Evolutionary conservation across 192 early-diverging fungal genomes (phyloP).

Genomic region (Entomortierella chlamydospora): DNA sequence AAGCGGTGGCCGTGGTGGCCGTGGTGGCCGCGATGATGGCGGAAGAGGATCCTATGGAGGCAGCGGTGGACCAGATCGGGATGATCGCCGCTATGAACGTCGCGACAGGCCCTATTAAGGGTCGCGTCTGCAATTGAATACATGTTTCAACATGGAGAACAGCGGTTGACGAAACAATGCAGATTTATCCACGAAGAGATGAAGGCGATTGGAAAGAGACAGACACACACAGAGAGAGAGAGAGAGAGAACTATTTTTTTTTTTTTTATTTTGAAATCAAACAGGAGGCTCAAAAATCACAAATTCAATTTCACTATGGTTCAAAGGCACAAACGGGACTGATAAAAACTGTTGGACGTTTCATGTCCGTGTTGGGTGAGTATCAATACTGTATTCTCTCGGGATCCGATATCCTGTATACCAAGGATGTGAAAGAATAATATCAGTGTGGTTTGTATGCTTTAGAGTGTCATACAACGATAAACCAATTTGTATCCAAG

Average conservation of each 20-base stretch:
- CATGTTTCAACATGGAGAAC: background rate
- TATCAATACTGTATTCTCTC: background rate
- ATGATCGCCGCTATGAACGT: conserved; percentile 58
- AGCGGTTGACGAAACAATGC: background rate
- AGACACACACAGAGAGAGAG: background rate
- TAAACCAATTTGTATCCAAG: background rate
- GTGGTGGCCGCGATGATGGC: conserved; percentile 49
- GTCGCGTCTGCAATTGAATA: background rate
- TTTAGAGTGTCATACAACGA: background rate
- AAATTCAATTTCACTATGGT: background rate
- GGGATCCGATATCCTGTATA: background rate
- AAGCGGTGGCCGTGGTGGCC: conserved; percentile 36
- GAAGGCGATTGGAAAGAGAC: background rate
- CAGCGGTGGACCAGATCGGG: conserved; percentile 53
- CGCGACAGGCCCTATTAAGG: conserved; percentile 61
- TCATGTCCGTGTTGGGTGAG: conserved; percentile 6
- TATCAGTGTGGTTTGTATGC: background rate
- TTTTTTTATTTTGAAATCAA: background rate
- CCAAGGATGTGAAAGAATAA: background rate
- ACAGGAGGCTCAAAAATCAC: background rate
- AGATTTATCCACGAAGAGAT: background rate
- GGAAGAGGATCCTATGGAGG: conserved; percentile 55
- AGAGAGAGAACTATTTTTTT: conserved; percentile 10
- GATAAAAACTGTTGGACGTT: background rate
- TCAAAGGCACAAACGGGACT: conserved; percentile 1